Percentiles rank a stretch among this genome's conserved stretches.
Conservation (phyloP, 805 yeast species). For the Cyberlindnera maritima region DNA sequence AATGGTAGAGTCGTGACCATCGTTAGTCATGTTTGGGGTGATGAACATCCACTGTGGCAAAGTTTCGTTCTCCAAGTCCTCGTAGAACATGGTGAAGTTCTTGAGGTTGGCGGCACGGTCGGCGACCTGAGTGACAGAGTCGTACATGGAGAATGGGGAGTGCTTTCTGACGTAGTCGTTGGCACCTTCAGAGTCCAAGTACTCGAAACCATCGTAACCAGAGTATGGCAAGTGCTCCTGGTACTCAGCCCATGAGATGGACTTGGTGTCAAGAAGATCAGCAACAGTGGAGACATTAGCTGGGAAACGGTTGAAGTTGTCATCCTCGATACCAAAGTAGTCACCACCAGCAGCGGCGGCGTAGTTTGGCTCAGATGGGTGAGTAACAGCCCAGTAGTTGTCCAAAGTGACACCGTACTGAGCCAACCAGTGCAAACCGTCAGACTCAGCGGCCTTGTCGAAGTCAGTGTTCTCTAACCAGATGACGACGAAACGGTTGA, state of each 20-base stretch:
- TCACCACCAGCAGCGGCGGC: slow-evolving; percentile 47
- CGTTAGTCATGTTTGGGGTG: slow-evolving; percentile 53
- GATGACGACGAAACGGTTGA: slow-evolving; percentile 40
- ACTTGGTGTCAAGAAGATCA: slow-evolving; percentile 39
- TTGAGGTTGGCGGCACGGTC: slow-evolving; percentile 43
- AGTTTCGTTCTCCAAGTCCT: slow-evolving; percentile 37
- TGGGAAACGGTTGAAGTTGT: slow-evolving; percentile 44
- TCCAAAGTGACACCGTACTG: slow-evolving; percentile 42
- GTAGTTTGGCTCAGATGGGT: slow-evolving; percentile 51
- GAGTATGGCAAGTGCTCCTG: slow-evolving; percentile 52
- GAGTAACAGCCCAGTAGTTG: slow-evolving; percentile 52
- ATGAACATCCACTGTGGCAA: slow-evolving; percentile 53
- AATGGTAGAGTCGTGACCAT: slow-evolving; percentile 49
- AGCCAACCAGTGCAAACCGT: slow-evolving; percentile 41
- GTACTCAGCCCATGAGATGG: slow-evolving; percentile 53
- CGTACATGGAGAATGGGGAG: slow-evolving; percentile 45
- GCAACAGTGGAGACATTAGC: slow-evolving; percentile 45
- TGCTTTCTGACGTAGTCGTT: slow-evolving; percentile 52
- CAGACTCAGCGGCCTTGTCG: slow-evolving; percentile 46
- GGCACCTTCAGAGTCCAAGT: slow-evolving; percentile 39
- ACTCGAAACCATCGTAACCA: slow-evolving; percentile 48
- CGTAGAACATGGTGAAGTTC: slow-evolving; percentile 43
- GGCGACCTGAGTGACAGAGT: slow-evolving; percentile 35
- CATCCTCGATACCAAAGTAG: slow-evolving; percentile 46
- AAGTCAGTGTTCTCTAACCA: slow-evolving; percentile 53